A percentile compares a stretch with the other conserved stretches of the same genome.
phyloP scores from a whole-genome alignment of 495 filamentous ascomycete species.

The Pyrenula massariospora region DNA sequence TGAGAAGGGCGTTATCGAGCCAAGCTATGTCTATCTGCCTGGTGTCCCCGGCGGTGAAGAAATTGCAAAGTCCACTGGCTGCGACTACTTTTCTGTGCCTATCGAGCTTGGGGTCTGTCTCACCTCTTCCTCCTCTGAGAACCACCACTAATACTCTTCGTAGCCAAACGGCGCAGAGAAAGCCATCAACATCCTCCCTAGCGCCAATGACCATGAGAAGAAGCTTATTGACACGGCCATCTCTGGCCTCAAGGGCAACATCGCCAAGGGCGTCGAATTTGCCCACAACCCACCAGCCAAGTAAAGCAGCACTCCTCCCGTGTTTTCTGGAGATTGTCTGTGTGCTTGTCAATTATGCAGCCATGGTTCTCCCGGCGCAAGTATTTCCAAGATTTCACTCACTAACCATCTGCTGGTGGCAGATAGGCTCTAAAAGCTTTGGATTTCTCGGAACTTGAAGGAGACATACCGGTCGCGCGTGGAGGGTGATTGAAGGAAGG shows the following conservation, averaged over 20 bases:
- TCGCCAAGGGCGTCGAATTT: slow-evolving; percentile 86
- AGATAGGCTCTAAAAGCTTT: neutral
- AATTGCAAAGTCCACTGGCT: slow-evolving; percentile 67
- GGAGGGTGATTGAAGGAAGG: no score
- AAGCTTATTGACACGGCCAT: slow-evolving; percentile 64
- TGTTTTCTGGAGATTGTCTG: slow-evolving; percentile 6
- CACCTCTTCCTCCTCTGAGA: neutral
- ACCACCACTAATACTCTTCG: slow-evolving; percentile 7
- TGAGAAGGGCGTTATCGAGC: slow-evolving; percentile 84
- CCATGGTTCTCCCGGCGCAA: slow-evolving; percentile 9
- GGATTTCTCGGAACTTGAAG: no score
- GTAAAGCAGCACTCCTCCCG: slow-evolving; percentile 32
- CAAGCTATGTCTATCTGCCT: slow-evolving; percentile 87
- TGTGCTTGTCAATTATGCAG: slow-evolving; percentile 8
- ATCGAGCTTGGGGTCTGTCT: slow-evolving; percentile 82
- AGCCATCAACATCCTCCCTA: slow-evolving; percentile 62
- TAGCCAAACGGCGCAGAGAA: slow-evolving; percentile 75
- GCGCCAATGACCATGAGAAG: slow-evolving; percentile 73
- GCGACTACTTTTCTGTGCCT: slow-evolving; percentile 92
- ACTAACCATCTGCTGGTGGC: neutral
- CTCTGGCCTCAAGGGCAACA: slow-evolving; percentile 76
- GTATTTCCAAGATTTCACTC: neutral
- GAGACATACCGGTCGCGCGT: no score
- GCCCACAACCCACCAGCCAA: slow-evolving; percentile 70
- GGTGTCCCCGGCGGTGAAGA: slow-evolving; percentile 80